phyloP scores from a whole-genome alignment of 78 protist genomes.

The Dictyostelium discoideum region DNA sequence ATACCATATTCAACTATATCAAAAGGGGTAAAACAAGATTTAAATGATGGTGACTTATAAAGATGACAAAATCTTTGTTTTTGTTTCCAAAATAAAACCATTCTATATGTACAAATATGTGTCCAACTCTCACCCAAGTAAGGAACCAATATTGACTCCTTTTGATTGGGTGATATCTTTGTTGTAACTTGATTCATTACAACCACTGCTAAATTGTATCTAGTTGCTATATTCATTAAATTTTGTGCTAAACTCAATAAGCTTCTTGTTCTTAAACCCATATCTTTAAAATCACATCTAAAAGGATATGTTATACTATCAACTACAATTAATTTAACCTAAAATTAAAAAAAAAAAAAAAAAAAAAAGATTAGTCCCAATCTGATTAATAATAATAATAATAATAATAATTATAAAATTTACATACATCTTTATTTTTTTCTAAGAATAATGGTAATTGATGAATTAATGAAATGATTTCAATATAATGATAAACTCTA shows the following conservation, averaged over 20 bases:
- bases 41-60: slow-evolving; percentile 27
- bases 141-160: slow-evolving; percentile 69
- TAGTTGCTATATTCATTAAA: slow-evolving; percentile 25
- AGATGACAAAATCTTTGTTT: slow-evolving; percentile 40
- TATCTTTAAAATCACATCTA: slow-evolving; percentile 69
- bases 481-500: slow-evolving; percentile 82
- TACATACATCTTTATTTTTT: slow-evolving; percentile 28
- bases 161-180: slow-evolving; percentile 4
- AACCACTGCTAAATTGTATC: slow-evolving; percentile 80
- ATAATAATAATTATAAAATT: neutral
- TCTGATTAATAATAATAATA: neutral
- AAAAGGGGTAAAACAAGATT: neutral
- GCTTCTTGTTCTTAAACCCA: slow-evolving; percentile 47
- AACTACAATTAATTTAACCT: slow-evolving; percentile 57
- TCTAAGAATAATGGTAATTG: slow-evolving; percentile 38
- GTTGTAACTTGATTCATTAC: slow-evolving; percentile 88
- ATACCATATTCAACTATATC: slow-evolving; percentile 23
- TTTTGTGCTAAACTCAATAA: slow-evolving; percentile 61
- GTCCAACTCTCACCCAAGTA: slow-evolving; percentile 86
- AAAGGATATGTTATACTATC: slow-evolving; percentile 91
- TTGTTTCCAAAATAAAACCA: slow-evolving; percentile 28
- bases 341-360: no score
- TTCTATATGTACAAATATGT: slow-evolving; percentile 77
- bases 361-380: no score
- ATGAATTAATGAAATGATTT: slow-evolving; percentile 79